Evolutionary conservation across 345 rosid species (phyloP), one percentile per base, ranked within the genome.

Genomic region (Euphorbia pulcherrima): DNA sequence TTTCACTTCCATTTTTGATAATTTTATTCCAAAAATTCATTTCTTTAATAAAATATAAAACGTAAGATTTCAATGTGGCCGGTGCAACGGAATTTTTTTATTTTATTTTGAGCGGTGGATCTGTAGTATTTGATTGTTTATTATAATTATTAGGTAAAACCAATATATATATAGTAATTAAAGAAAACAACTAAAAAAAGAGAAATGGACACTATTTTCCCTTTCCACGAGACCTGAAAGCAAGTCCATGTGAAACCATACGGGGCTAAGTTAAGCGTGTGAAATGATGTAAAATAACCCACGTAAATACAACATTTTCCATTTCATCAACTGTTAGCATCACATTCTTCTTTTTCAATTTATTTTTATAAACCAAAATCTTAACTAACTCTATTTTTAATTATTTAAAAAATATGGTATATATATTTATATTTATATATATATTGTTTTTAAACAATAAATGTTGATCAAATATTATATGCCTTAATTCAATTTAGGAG

Each of bases 171-270:
- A 14, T 44, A 28, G 3, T 33, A n/a, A 33, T 33, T 33, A 33
- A 33, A 33, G 7, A 33, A 33, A 33, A 33, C 3, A 33, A 33
- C 6, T 5, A 6, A 30, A 59, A 14, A 59, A 16, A 0, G n/a
- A 41, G 21, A 44, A 44, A 62, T 23, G 27, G 52, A 41, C 52
- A 26, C 13, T 37, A 0, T 37, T 66, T n/a, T 16, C 16, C 41
- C 10, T 35, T 66, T 28, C 33, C n/a, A 35, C 48, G 1, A n/a
- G 6, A 51, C 68, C 46, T 0, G 6, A 57, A 27, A 37, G 69
- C 54, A 40, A 54, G 18, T 51, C 57, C 79, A 79, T 54, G 73
- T 76, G 39, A 1, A 35, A 23, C 51, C 69, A 46, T 56, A 33
- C 47, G 58, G 26, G 11, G 6, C 16, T 24, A n/a, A 12, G 3